These are phyloP conservation scores for Ceratobasidium theobromae DNA, from an alignment of 1,284 basidiomycete genomes.

Conservation along the genomic window DNA sequence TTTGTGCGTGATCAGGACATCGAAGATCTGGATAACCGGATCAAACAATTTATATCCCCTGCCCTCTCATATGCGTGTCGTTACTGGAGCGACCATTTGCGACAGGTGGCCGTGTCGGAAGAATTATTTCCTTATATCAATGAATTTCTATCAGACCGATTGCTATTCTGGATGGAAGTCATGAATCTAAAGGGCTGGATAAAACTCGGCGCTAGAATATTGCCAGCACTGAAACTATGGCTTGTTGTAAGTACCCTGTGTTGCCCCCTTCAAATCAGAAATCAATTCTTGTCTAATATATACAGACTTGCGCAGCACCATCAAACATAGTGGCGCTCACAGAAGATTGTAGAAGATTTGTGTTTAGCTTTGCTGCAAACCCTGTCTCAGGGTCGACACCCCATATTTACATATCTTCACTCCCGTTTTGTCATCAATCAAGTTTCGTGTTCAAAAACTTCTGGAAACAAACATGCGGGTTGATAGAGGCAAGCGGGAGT, in stretches of 20 bases:
- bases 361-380: not conserved
- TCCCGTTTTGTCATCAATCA: not conserved
- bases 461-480: not conserved
- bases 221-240: too few relatives aligned
- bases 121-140: too few relatives aligned
- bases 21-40: not conserved
- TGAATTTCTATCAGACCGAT: too few relatives aligned
- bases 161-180: too few relatives aligned
- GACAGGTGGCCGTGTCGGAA: too few relatives aligned
- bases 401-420: not conserved
- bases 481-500: not conserved
- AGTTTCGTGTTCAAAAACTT: not conserved
- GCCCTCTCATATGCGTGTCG: not conserved
- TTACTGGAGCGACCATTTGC: too few relatives aligned
- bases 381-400: not conserved
- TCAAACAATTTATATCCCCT: not conserved
- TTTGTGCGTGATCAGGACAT: too few relatives aligned
- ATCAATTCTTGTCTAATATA: not conserved
- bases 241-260: too few relatives aligned
- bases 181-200: too few relatives aligned
- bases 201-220: too few relatives aligned
- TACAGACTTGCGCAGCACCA: not conserved
- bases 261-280: not conserved
- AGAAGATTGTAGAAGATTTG: not conserved
- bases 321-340: not conserved